Percentiles rank a stretch among this genome's conserved stretches.
Evolutionary conservation across 2,329 filamentous ascomycete genomes (phyloP).

Genomic region (Cladophialophora bantiana): DNA sequence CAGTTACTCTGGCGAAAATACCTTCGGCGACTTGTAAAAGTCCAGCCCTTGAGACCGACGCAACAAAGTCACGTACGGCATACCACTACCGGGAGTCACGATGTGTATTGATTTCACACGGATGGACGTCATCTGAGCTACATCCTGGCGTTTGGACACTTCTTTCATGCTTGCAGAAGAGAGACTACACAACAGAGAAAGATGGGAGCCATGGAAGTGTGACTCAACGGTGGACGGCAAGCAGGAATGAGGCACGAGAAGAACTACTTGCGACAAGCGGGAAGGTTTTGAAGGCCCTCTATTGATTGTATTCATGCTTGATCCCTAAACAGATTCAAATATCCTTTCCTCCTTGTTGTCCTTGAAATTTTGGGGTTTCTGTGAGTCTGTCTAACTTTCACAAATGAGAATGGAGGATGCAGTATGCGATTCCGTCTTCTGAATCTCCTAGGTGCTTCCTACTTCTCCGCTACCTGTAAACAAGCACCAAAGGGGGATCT

Average conservation of each 20-base stretch:
- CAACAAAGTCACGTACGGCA: slow-evolving; percentile 3
- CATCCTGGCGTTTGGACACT: slow-evolving; percentile 24
- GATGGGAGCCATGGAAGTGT: neutral
- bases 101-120: slow-evolving; percentile 25
- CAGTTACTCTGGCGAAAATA: slow-evolving; percentile 98
- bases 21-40: slow-evolving; percentile 69
- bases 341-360: slow-evolving; percentile 20
- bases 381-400: neutral
- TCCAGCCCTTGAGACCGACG: slow-evolving; percentile 1
- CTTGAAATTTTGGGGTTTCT: neutral
- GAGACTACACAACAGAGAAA: slow-evolving; percentile 21
- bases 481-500: neutral
- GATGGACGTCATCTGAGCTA: slow-evolving; percentile 21
- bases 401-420: neutral
- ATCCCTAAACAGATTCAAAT: slow-evolving; percentile 27
- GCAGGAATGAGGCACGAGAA: neutral
- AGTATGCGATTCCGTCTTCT: neutral
- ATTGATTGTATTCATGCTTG: slow-evolving; percentile 26
- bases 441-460: too few species aligned
- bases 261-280: slow-evolving; percentile 10
- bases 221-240: slow-evolving; percentile 2
- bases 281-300: slow-evolving; percentile 26
- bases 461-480: too few species aligned
- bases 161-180: slow-evolving; percentile 11
- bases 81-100: slow-evolving; percentile 8